Evolutionary conservation across 257 asterid species (phyloP).

Genomic region (Capsicum baccatum): DNA sequence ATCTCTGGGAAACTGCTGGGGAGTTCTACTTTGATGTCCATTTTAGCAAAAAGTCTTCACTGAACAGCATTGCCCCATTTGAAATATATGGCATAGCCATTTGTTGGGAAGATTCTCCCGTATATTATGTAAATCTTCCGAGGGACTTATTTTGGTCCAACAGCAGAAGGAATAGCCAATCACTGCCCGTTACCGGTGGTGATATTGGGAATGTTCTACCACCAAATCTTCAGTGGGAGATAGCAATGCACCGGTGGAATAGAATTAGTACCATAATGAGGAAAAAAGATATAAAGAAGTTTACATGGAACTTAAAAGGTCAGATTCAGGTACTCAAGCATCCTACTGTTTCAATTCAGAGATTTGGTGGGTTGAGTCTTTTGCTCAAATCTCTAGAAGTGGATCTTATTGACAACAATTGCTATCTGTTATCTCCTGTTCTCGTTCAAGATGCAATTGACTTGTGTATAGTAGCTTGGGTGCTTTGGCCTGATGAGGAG

Average conservation of each 20-base stretch:
- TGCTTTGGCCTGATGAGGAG: conserved; percentile 96
- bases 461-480: conserved; percentile 78
- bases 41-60: conserved; percentile 70
- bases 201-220: conserved; percentile 49
- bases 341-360: conserved; percentile 77
- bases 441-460: conserved; percentile 66
- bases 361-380: conserved; percentile 54
- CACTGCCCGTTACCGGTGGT: conserved; percentile 31
- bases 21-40: conserved; percentile 86
- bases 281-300: conserved; percentile 63
- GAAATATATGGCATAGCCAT: conserved; percentile 90
- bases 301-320: conserved; percentile 82
- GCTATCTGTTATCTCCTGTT: conserved; percentile 63
- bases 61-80: conserved; percentile 65
- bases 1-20: conserved; percentile 63
- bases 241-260: conserved; percentile 78
- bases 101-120: conserved; percentile 92
- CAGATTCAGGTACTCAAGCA: conserved; percentile 87
- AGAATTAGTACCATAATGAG: conserved; percentile 71
- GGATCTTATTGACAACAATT: conserved; percentile 67
- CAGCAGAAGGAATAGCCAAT: conserved; percentile 45
- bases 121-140: conserved; percentile 80
- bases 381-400: conserved; percentile 68
- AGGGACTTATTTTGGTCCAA: conserved; percentile 69
- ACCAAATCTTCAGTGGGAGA: conserved; percentile 59